These are phyloP conservation scores for Saccharum hybrid DNA, from an alignment of 202 grass and related monocot species.

Conservation along the genomic window DNA sequence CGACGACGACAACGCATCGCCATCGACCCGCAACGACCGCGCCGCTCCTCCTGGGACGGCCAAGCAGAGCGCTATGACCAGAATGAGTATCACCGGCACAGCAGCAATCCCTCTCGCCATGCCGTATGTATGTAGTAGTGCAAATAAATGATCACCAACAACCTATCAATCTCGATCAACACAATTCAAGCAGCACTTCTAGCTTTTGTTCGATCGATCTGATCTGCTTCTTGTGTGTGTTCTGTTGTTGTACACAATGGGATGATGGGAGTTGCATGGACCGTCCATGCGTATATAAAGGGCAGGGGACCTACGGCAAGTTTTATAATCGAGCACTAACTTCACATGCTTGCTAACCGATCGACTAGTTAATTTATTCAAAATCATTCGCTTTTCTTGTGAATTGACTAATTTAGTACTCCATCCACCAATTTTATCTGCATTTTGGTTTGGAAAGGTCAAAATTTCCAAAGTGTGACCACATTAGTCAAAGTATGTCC, in stretches of 20 bases:
- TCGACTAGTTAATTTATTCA: neutral
- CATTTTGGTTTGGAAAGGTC: neutral
- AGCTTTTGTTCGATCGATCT: neutral
- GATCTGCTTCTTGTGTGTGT: neutral
- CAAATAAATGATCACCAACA: slow-evolving; percentile 1
- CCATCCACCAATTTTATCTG: neutral
- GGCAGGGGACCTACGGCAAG: neutral
- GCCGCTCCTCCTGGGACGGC: neutral
- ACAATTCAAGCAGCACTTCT: neutral
- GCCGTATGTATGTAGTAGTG: neutral
- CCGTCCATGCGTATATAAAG: slow-evolving; percentile 1
- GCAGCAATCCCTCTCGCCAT: neutral
- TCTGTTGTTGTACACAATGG: neutral
- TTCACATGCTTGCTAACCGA: neutral
- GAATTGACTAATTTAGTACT: neutral
- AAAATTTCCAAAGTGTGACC: neutral
- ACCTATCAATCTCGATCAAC: neutral
- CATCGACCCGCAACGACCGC: neutral
- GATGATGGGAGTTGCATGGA: slow-evolving; percentile 10
- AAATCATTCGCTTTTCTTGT: neutral
- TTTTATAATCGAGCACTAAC: slow-evolving; percentile 1
- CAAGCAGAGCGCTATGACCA: slow-evolving; percentile 16
- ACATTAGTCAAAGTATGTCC: neutral
- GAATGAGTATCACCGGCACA: neutral
- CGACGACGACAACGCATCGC: neutral